Base-by-base conservation (phyloP, 345 rosid genomes). In the Eucalyptus regnans region DNA sequence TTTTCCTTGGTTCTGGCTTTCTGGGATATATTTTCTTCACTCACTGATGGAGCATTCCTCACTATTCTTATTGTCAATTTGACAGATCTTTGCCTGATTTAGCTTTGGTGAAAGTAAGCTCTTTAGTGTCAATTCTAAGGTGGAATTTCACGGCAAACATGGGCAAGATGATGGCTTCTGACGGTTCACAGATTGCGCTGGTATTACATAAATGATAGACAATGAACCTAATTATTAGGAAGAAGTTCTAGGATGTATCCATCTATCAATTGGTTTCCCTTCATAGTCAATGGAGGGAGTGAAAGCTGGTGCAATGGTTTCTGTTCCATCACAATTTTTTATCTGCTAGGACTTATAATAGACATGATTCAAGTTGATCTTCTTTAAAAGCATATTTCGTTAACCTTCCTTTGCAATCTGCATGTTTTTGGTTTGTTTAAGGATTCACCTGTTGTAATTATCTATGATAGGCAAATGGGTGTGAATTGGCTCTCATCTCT, bases 81-180 rank as follows among this genome's bases (percentile, higher is more conserved):
- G 88, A 88, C 97, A 98, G 99, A 91, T 95, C 98, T 89, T 93
- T 97, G 86, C 96, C 97, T 81, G 86, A 95, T 91, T 93, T 97
- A 89, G 95, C 94, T 90, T 94, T 94, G 90, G 94, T 94, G 90
- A 92, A 91, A 91, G 98, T 94, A 89, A 92, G 93, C 93, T 95
- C 98, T 90, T 91, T 97, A 90, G 88, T 89, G 90, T 91, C 96
- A 88, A 91, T 96, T 88, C 92, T 97, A 66, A 92, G 97, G 92
- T 97, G 99, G 98, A 95, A 92, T 93, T 95, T 91, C 89, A 95
- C 92, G 91, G 92, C 93, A 83, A 94, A 93, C 91, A 95, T 95
- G 95, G 97, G 94, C 87, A 94, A 92, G 89, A 94, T 92, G 41
- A 90, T 95, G 87, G 92, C 94, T 90, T 94, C 94, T 87, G 94